Conservation (phyloP, 768 basidiomycete species). For the Leccinum uliginosum region DNA sequence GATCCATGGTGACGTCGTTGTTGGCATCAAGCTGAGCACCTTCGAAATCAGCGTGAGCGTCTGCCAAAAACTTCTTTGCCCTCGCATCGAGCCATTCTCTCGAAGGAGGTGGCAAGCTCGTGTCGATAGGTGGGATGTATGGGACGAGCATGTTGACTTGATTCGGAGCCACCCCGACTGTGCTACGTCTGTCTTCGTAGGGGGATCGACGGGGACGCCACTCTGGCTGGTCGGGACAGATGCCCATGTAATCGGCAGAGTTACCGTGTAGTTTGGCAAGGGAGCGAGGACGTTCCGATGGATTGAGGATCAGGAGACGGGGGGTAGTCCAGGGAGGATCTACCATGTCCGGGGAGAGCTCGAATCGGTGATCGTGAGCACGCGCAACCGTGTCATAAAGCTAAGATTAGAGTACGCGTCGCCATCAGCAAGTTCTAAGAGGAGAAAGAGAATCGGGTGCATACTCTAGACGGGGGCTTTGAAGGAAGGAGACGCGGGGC, state of each 20-base stretch:
- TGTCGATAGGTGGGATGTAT: constrained; percentile 21
- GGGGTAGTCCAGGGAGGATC: constrained; percentile 10
- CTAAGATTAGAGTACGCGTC: constrained; percentile 10
- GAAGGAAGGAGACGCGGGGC: constrained; percentile 14
- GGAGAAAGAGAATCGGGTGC: neutral
- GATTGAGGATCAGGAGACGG: constrained; percentile 9
- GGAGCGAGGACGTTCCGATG: constrained; percentile 15
- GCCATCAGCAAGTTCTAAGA: neutral
- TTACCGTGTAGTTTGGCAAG: constrained; percentile 9
- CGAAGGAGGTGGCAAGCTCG: constrained; percentile 12
- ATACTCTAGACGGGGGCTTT: constrained; percentile 11
- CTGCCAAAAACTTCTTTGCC: constrained; percentile 13
- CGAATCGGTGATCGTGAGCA: constrained; percentile 23
- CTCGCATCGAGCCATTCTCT: constrained; percentile 17
- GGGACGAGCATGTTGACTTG: constrained; percentile 27
- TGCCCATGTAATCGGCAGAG: constrained; percentile 23
- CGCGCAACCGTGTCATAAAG: constrained; percentile 29
- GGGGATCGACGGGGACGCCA: constrained; percentile 25
- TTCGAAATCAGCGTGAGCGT: constrained; percentile 12
- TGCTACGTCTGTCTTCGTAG: constrained; percentile 23
- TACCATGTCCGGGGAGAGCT: constrained; percentile 6
- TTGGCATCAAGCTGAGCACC: neutral
- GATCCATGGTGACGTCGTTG: neutral
- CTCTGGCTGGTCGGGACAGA: constrained; percentile 18
- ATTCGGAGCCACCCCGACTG: constrained; percentile 20